phyloP scores from a whole-genome alignment of 169 alveolate genomes.

The Cryptosporidium meleagridis region DNA sequence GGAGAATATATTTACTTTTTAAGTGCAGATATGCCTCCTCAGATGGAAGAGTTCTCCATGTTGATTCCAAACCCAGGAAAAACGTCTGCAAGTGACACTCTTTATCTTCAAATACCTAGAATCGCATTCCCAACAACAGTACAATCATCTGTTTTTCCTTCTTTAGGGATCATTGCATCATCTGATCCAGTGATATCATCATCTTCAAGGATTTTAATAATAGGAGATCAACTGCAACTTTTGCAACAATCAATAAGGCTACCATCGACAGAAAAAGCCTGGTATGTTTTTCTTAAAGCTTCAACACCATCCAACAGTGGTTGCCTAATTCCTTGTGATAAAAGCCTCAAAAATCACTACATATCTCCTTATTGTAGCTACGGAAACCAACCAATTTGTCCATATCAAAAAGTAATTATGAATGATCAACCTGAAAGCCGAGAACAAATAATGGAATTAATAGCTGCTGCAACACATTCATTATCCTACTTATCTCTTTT shows the following conservation, averaged over 20 bases:
- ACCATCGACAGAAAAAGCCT: constrained; percentile 38
- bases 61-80: constrained; percentile 51
- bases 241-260: constrained; percentile 67
- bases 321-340: constrained; percentile 66
- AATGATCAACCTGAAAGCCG: not conserved
- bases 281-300: constrained; percentile 63
- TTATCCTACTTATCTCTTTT: constrained; percentile 23
- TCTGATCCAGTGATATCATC: constrained; percentile 50
- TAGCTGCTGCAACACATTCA: constrained; percentile 68
- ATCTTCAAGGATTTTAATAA: constrained; percentile 36
- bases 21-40: constrained; percentile 72
- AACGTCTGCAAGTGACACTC: constrained; percentile 57
- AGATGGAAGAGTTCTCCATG: constrained; percentile 16
- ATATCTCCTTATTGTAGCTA: constrained; percentile 62
- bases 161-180: constrained; percentile 53
- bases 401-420: constrained; percentile 31
- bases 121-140: constrained; percentile 54
- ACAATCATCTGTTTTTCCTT: constrained; percentile 55
- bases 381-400: constrained; percentile 45
- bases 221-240: constrained; percentile 64
- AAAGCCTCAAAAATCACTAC: constrained; percentile 35
- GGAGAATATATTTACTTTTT: constrained; percentile 42
- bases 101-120: constrained; percentile 20
- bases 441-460: constrained; percentile 29
- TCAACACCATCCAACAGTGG: constrained; percentile 74